These are phyloP conservation scores for Pueraria montana DNA, from an alignment of 306 rosid genomes.

Conservation along the genomic window DNA sequence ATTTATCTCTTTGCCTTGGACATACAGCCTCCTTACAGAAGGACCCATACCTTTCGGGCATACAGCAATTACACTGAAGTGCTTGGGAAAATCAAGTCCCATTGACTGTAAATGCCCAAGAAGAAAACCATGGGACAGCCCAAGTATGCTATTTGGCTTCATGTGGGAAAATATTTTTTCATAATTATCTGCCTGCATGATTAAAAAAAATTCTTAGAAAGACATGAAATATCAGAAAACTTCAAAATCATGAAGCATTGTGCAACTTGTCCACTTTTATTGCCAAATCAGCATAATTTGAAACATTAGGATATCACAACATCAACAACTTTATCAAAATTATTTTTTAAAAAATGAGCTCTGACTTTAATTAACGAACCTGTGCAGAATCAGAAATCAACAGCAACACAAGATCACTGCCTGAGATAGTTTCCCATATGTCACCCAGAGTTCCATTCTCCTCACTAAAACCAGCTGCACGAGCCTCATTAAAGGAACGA, in stretches of 20 bases:
- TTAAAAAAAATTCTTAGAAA: constrained; percentile 23
- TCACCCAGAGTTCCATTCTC: constrained; percentile 97
- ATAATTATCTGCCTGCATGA: constrained; percentile 90
- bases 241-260: neutral
- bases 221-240: neutral
- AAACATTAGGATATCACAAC: neutral
- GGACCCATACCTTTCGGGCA: constrained; percentile 99
- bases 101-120: constrained; percentile 94
- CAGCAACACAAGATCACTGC: constrained; percentile 93
- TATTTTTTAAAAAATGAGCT: neutral
- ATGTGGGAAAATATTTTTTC: constrained; percentile 82
- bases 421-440: constrained; percentile 82
- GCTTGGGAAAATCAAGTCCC: constrained; percentile 89
- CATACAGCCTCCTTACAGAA: constrained; percentile 95
- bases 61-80: constrained; percentile 94
- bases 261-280: neutral
- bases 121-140: constrained; percentile 98
- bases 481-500: constrained; percentile 87
- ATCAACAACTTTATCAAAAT: neutral
- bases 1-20: constrained; percentile 95
- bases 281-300: neutral
- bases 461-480: constrained; percentile 88
- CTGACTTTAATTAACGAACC: constrained; percentile 59
- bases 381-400: constrained; percentile 97
- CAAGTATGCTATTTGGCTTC: constrained; percentile 97